These are phyloP conservation scores for Flaveria floridana DNA, from an alignment of 140 eudicot genomes.

Conservation along the genomic window DNA sequence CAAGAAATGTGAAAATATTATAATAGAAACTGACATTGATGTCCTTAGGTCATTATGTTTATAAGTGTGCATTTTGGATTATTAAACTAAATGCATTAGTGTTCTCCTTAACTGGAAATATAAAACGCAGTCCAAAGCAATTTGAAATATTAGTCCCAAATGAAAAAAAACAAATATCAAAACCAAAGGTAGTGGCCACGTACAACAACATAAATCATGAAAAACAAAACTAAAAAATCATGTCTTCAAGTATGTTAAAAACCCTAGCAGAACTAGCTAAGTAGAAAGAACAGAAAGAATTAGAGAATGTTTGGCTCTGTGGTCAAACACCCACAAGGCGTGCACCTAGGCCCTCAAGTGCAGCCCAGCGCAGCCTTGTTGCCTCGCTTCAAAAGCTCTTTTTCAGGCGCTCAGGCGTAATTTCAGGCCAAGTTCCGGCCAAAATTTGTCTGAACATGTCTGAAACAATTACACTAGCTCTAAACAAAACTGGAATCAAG, in stretches of 20 bases:
- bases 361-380: too few species aligned
- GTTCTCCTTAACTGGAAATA: background rate
- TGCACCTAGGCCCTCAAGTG: too few species aligned
- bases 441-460: too few species aligned
- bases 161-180: background rate
- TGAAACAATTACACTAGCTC: too few species aligned
- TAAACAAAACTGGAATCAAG: too few species aligned
- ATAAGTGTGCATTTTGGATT: background rate
- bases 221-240: too few species aligned
- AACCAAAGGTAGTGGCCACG: background rate
- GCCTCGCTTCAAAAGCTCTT: too few species aligned
- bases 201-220: too few species aligned
- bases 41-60: background rate
- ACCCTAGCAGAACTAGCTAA: conserved; percentile 18
- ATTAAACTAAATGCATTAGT: background rate
- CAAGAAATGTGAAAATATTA: background rate
- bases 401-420: too few species aligned
- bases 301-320: background rate
- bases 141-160: conserved; percentile 14
- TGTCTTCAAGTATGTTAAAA: background rate
- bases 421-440: too few species aligned
- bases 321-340: too few species aligned
- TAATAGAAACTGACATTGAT: background rate
- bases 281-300: background rate
- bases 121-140: background rate